Conservation (phyloP, 2,329 filamentous ascomycete genomes). For the Pseudogymnoascus verrucosus region DNA sequence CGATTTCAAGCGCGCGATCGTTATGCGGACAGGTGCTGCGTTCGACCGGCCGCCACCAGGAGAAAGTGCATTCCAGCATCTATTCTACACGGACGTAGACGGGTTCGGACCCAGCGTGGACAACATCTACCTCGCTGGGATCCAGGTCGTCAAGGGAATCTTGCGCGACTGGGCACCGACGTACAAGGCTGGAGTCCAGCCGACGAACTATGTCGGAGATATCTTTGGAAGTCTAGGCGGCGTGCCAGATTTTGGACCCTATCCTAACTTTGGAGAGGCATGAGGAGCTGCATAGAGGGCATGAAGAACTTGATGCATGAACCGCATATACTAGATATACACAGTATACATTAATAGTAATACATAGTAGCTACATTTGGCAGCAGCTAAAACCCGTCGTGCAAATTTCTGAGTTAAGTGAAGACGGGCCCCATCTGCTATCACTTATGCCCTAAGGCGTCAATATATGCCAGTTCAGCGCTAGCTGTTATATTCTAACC, state of each 20-base stretch:
- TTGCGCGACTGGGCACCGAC: slow-evolving; percentile 50
- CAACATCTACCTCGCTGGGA: slow-evolving; percentile 60
- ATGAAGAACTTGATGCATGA: not conserved
- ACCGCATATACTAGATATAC: not conserved
- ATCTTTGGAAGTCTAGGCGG: slow-evolving; percentile 63
- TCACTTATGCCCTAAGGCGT: not conserved
- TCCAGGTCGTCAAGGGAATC: slow-evolving; percentile 58
- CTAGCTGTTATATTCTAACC: not conserved
- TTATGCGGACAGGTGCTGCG: slow-evolving; percentile 62
- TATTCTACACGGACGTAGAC: slow-evolving; percentile 53
- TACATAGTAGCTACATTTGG: not conserved
- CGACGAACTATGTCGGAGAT: slow-evolving; percentile 61
- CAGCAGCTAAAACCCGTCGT: not conserved
- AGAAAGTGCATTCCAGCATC: slow-evolving; percentile 47
- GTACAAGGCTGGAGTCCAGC: slow-evolving; percentile 48
- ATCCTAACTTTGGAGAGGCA: slow-evolving; percentile 4
- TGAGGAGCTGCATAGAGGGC: not conserved
- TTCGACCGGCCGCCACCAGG: slow-evolving; percentile 62
- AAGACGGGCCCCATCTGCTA: not conserved
- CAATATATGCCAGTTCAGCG: not conserved
- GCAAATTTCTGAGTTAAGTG: not conserved
- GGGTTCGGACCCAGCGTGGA: slow-evolving; percentile 54
- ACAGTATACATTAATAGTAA: not conserved
- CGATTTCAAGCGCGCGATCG: slow-evolving; percentile 59
- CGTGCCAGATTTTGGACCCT: slow-evolving; percentile 54